These are phyloP conservation scores for Ogataea pilisensis DNA, from an alignment of 805 yeast genomes.

Conservation along the genomic window DNA sequence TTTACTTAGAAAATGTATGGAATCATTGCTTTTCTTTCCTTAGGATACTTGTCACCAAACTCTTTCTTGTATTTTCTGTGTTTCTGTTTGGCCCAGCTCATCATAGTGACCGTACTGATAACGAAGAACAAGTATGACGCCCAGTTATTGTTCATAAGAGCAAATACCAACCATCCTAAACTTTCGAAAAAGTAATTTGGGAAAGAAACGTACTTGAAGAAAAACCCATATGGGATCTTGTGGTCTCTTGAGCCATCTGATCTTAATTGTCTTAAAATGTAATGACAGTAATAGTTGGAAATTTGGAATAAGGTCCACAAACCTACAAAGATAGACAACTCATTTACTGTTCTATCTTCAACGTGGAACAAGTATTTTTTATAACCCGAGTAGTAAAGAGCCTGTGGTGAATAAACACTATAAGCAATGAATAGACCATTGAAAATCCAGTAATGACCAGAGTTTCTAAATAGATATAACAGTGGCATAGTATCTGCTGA, in stretches of 20 bases:
- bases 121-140: constrained; percentile 65
- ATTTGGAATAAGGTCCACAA: constrained; percentile 59
- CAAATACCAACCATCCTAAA: constrained; percentile 66
- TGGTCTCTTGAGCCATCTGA: constrained; percentile 53
- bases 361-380: constrained; percentile 40
- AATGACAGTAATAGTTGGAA: constrained; percentile 71
- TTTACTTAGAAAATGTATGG: constrained; percentile 66
- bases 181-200: constrained; percentile 94
- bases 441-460: constrained; percentile 88
- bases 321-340: constrained; percentile 34
- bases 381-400: constrained; percentile 14
- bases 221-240: constrained; percentile 77
- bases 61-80: constrained; percentile 63
- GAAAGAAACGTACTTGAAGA: constrained; percentile 76
- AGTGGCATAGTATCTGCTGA: constrained; percentile 92
- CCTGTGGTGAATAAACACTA: constrained; percentile 30
- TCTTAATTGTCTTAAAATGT: constrained; percentile 58
- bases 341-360: constrained; percentile 34
- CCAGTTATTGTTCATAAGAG: constrained; percentile 73
- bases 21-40: constrained; percentile 69
- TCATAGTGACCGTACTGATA: constrained; percentile 81
- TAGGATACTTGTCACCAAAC: constrained; percentile 77
- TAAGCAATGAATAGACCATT: constrained; percentile 54
- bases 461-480: constrained; percentile 81
- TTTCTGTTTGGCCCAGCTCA: constrained; percentile 85